phyloP scores from a whole-genome alignment of 768 basidiomycete species.

The Mycena alexandri region DNA sequence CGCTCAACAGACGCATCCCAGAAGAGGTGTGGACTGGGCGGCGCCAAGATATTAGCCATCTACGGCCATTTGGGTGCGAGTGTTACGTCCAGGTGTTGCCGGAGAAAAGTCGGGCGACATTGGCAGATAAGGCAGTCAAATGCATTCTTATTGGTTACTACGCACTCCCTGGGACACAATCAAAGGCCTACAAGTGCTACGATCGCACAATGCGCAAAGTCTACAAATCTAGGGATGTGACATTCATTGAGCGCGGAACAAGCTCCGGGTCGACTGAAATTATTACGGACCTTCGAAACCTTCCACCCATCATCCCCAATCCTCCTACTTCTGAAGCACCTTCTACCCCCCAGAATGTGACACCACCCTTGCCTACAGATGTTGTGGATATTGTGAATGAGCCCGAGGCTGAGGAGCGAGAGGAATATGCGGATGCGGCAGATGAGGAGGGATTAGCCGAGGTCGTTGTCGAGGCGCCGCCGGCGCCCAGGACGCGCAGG shows the following conservation, averaged over 20 bases:
- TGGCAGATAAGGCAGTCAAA: too few species aligned
- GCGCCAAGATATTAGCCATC: too few species aligned
- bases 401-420: not conserved
- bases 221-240: not conserved
- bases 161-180: not conserved
- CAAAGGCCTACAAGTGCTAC: not conserved
- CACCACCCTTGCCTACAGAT: too few species aligned
- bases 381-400: not conserved
- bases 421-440: not conserved
- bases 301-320: not conserved
- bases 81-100: too few species aligned
- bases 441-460: not conserved
- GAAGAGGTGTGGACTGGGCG: too few species aligned
- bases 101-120: too few species aligned
- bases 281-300: not conserved
- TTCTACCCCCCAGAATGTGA: not conserved
- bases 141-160: not conserved
- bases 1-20: too few species aligned
- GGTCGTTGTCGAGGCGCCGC: not conserved
- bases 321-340: not conserved
- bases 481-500: not conserved
- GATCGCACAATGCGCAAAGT: not conserved
- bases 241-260: not conserved
- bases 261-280: not conserved
- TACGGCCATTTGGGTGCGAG: too few species aligned